phyloP scores from a whole-genome alignment of 768 basidiomycete species.

The Strobilomyces echinocephalus region DNA sequence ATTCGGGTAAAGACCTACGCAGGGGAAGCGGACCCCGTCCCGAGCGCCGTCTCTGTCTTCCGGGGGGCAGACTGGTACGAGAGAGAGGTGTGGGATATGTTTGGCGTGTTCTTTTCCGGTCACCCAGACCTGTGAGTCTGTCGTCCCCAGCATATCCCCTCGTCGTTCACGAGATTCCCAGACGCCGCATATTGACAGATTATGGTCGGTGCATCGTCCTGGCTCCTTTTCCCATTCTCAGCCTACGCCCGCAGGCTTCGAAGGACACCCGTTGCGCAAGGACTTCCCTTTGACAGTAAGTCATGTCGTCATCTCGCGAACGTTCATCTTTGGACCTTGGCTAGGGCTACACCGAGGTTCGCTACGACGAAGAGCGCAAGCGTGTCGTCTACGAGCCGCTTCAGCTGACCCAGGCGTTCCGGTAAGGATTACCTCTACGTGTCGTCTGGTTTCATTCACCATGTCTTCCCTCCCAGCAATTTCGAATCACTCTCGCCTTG shows the following conservation, averaged over 20 bases:
- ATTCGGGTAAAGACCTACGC: conserved; percentile 98
- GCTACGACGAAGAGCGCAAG: conserved; percentile 97
- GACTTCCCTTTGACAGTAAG: conserved; percentile 95
- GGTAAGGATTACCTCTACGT: conserved; percentile 42
- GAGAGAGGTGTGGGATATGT: conserved; percentile 97
- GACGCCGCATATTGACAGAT: conserved; percentile 95
- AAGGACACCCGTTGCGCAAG: conserved; percentile 95
- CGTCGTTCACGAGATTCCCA: conserved; percentile 28
- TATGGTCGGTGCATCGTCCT: conserved; percentile 56
- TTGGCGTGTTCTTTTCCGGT: conserved; percentile 90
- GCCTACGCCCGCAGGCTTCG: conserved; percentile 58
- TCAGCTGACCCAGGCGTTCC: conserved; percentile 96
- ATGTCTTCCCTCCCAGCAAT: conserved; percentile 50
- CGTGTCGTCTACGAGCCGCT: conserved; percentile 97
- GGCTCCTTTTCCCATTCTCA: neutral
- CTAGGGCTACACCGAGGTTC: conserved; percentile 97
- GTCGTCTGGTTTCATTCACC: neutral
- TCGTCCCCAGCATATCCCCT: conserved; percentile 3
- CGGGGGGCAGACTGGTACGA: conserved; percentile 98
- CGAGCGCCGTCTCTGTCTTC: conserved; percentile 74
- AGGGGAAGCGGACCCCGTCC: conserved; percentile 87
- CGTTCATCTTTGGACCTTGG: neutral
- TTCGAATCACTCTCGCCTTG: conserved; percentile 91
- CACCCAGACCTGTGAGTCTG: conserved; percentile 89
- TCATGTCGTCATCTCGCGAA: conserved; percentile 1